phyloP scores from a whole-genome alignment of 2,329 filamentous ascomycete genomes.

The Westerdykella sp. region DNA sequence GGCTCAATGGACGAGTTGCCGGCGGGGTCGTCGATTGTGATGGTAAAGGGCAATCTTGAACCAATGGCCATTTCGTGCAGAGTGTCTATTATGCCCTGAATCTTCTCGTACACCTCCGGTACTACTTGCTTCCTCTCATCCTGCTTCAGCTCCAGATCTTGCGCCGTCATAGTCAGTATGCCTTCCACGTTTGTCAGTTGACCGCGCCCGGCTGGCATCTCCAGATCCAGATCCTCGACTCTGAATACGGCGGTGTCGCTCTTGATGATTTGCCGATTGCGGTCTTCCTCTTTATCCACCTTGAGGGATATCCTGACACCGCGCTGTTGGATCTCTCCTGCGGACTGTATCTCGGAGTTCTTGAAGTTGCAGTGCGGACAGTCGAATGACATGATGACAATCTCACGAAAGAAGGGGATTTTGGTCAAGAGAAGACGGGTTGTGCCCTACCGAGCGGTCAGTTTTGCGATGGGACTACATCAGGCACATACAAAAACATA shows the following conservation, averaged over 20 bases:
- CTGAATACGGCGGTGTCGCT: slow-evolving; percentile 80
- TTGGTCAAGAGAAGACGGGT: slow-evolving; percentile 83
- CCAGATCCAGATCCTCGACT: slow-evolving; percentile 85
- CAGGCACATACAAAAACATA: slow-evolving; percentile 14
- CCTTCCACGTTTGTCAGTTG: slow-evolving; percentile 94
- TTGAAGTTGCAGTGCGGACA: slow-evolving; percentile 84
- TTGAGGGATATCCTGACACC: slow-evolving; percentile 79
- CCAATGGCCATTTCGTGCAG: slow-evolving; percentile 72
- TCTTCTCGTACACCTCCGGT: slow-evolving; percentile 71
- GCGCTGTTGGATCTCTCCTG: slow-evolving; percentile 84
- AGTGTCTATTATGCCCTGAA: slow-evolving; percentile 68
- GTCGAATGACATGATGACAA: slow-evolving; percentile 94
- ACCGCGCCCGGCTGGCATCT: slow-evolving; percentile 84
- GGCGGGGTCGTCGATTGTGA: slow-evolving; percentile 82
- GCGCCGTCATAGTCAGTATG: slow-evolving; percentile 67
- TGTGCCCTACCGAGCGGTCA: slow-evolving; percentile 55
- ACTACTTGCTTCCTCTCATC: slow-evolving; percentile 69
- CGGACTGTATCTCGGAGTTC: slow-evolving; percentile 91
- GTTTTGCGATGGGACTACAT: neutral
- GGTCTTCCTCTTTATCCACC: slow-evolving; percentile 65
- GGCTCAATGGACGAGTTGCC: slow-evolving; percentile 97
- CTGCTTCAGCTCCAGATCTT: slow-evolving; percentile 77
- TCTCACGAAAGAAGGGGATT: slow-evolving; percentile 95
- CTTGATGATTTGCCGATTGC: slow-evolving; percentile 85
- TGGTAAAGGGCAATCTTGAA: slow-evolving; percentile 75